A percentile compares a stretch with the other conserved stretches of the same genome.
These are phyloP conservation scores for Plectranthus barbatus DNA, from an alignment of 257 asterid genomes.

Conservation along the genomic window DNA sequence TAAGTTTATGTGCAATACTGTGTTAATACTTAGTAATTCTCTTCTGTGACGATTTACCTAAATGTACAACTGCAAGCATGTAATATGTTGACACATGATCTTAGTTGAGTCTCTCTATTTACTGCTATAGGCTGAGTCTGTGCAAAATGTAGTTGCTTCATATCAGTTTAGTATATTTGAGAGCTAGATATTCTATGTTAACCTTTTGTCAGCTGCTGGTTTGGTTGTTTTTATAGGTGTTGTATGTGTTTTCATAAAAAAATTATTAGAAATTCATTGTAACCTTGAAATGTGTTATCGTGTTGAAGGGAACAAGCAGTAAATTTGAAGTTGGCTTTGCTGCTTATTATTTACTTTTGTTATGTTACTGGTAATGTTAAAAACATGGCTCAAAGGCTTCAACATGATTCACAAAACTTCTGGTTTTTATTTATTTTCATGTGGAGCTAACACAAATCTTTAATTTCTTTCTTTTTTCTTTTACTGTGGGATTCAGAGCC, in stretches of 20 bases:
- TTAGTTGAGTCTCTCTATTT: neutral
- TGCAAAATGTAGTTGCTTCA: neutral
- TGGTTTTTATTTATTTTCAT: neutral
- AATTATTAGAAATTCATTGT: neutral
- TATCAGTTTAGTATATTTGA: neutral
- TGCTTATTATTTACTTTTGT: neutral
- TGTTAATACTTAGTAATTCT: neutral
- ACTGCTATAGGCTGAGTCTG: neutral
- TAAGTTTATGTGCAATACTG: neutral
- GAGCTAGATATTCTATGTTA: neutral
- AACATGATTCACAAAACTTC: too few relatives aligned
- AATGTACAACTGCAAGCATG: neutral
- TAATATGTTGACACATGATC: neutral
- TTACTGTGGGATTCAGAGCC: constrained; percentile 22
- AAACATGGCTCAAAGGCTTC: too few relatives aligned
- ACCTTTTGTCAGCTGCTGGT: neutral
- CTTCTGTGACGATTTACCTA: neutral
- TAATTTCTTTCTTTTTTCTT: too few relatives aligned
- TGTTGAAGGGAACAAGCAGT: neutral
- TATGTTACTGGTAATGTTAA: neutral
- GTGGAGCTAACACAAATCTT: too few relatives aligned
- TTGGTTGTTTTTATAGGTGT: too few relatives aligned
- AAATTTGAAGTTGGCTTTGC: neutral
- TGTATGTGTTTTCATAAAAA: neutral
- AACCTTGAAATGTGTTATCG: too few relatives aligned